A percentile compares a stretch with the other conserved stretches of the same genome.
These are phyloP conservation scores for Soucietia sequanensis DNA, from an alignment of 805 yeast genomes.

Conservation along the genomic window DNA sequence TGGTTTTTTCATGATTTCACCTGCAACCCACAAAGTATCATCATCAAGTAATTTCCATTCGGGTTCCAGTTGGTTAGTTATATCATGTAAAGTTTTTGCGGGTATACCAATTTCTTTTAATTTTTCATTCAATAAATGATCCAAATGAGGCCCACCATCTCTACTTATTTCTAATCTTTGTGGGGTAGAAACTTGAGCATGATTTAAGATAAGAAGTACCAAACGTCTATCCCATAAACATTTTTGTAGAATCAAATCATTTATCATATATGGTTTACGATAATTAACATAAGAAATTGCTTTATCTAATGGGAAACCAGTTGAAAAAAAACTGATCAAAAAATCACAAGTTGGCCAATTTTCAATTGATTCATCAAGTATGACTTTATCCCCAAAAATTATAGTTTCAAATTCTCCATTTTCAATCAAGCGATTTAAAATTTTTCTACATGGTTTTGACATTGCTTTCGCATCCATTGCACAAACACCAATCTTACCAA, in stretches of 20 bases:
- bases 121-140: slow-evolving; percentile 45
- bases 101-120: slow-evolving; percentile 46
- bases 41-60: slow-evolving; percentile 81
- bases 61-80: slow-evolving; percentile 73
- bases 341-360: slow-evolving; percentile 99
- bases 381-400: slow-evolving; percentile 95
- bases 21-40: slow-evolving; percentile 75
- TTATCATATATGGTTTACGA: slow-evolving; percentile 85
- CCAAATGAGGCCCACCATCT: slow-evolving; percentile 94
- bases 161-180: slow-evolving; percentile 83
- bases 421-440: slow-evolving; percentile 81
- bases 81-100: slow-evolving; percentile 48
- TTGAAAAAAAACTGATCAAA: slow-evolving; percentile 87
- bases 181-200: slow-evolving; percentile 88
- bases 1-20: slow-evolving; percentile 74
- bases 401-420: slow-evolving; percentile 96
- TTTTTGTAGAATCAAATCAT: slow-evolving; percentile 88
- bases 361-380: slow-evolving; percentile 88
- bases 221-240: slow-evolving; percentile 96
- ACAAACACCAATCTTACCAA: slow-evolving; percentile 96
- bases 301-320: slow-evolving; percentile 94
- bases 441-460: slow-evolving; percentile 92
- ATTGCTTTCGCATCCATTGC: slow-evolving; percentile 98
- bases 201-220: slow-evolving; percentile 74
- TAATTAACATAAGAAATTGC: slow-evolving; percentile 88